Evolutionary conservation across 1,139 yeast species (phyloP), one percentile per base, ranked within the genome.

Genomic region (Sugiyamaella grinbergsii): DNA sequence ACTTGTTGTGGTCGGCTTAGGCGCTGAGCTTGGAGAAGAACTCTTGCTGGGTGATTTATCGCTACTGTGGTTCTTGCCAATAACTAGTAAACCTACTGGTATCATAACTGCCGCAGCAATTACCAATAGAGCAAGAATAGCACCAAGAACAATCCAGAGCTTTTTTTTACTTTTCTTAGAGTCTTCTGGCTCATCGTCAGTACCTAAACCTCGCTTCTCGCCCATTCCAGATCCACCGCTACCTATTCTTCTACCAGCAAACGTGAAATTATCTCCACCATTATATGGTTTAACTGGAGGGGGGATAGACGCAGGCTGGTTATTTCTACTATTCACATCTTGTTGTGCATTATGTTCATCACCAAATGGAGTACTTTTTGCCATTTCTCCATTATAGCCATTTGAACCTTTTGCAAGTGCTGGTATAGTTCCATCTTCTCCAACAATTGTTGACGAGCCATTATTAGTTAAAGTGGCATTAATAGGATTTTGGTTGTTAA

Each of bases 81-180:
- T 57, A 5, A 66, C 67, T 5, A 66, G 42, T 19, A 67, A 36
- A 2, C 70, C 71, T 6, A 67, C 60, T 1, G 71, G 71, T 5
- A 67, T 56, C 34, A 66, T 54, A 18, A 67, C 62, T 3, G 66
- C 69, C 1, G 60, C 61, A 16, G 62, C 56, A 15, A 65, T 45
- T 5, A 58, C 51, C 11, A 62, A 13, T 15, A 63, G 24, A 5
- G 49, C 56, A 7, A 59, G 29, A 4, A 54, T 34, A 4, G 56
- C 43, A 26, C 61, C 43, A 4, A 52, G 24, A 11, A 60, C 45
- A 16, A 37, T 28, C 38, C 43, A 37, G 5, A 19, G 13, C 28
- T 45, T 45, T 13, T 20, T 19, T 22, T 26, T 45, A 16, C 32
- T 29, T 10, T n/a, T 19, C 19, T 26, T 34, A 20, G 23, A 2